Percentiles rank a stretch among this genome's conserved stretches.
Conservation (phyloP, 1,284 basidiomycete genomes). For the Meira miltonrushii region DNA sequence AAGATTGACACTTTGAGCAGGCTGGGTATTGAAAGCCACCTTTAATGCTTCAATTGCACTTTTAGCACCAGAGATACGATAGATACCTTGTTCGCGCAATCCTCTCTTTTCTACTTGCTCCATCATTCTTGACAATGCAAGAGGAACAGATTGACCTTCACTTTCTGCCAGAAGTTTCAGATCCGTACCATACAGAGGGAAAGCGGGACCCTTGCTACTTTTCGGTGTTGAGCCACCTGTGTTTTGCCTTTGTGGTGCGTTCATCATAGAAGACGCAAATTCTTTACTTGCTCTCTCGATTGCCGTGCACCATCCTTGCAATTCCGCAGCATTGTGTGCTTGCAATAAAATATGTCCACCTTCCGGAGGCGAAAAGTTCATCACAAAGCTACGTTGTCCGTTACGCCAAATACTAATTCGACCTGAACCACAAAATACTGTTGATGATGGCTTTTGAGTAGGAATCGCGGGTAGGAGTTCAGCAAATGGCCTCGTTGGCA, state of each 20-base stretch:
- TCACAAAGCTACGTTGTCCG: conserved; percentile 38
- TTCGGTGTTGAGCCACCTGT: neutral
- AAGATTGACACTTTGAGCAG: conserved; percentile 34
- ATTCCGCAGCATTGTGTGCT: conserved; percentile 34
- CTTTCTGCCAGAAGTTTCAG: conserved; percentile 32
- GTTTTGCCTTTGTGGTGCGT: neutral
- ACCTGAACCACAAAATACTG: conserved; percentile 34
- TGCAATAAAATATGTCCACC: conserved; percentile 44
- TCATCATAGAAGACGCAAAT: conserved; percentile 11
- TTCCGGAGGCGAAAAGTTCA: conserved; percentile 36
- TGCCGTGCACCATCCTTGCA: conserved; percentile 36
- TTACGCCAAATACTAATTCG: conserved; percentile 43
- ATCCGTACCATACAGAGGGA: conserved; percentile 36
- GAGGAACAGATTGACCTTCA: conserved; percentile 35
- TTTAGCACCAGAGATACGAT: conserved; percentile 49
- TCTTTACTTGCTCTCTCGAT: conserved; percentile 31
- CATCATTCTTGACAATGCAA: conserved; percentile 46
- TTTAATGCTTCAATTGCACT: conserved; percentile 40
- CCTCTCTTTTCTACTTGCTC: conserved; percentile 47
- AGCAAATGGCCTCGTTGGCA: conserved; percentile 2
- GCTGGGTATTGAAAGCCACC: conserved; percentile 28
- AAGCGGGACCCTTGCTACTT: neutral
- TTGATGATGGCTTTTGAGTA: conserved; percentile 32
- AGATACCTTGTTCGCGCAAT: conserved; percentile 50
- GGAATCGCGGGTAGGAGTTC: conserved; percentile 37